Evolutionary conservation across 106 monocot genomes (phyloP).

Genomic region (Alisma plantagoaquatica): DNA sequence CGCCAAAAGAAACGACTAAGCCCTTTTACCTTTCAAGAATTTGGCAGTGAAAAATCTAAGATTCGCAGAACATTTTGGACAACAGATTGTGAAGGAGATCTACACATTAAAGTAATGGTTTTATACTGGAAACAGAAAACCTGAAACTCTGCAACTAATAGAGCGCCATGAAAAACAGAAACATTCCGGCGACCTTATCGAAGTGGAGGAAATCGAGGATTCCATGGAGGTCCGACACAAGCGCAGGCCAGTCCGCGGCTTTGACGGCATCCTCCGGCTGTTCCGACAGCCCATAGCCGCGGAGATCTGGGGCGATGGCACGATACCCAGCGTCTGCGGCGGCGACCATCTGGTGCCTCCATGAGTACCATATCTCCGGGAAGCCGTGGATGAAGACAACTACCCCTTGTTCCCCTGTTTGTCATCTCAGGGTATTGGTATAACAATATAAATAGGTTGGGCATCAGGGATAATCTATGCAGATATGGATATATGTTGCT

Average conservation of each 20-base stretch:
- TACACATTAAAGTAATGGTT: no score
- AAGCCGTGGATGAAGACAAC: constrained; percentile 68
- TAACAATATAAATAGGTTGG: background rate
- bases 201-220: constrained; percentile 50
- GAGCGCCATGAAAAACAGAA: no score
- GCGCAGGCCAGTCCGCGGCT: constrained; percentile 23
- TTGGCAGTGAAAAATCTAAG: no score
- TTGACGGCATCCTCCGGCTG: constrained; percentile 37
- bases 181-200: no score
- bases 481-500: no score
- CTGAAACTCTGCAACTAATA: no score
- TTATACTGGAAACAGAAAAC: no score
- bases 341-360: constrained; percentile 84
- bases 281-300: constrained; percentile 65
- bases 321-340: constrained; percentile 49
- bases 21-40: no score
- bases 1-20: no score
- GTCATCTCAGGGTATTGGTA: background rate
- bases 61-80: no score
- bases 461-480: no score
- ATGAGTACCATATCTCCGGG: constrained; percentile 92
- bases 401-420: constrained; percentile 37
- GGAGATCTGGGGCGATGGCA: constrained; percentile 58
- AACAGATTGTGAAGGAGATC: no score
- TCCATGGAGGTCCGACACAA: constrained; percentile 39